phyloP scores from a whole-genome alignment of 164 flowering plant species.

The Pachysandra terminalis region DNA sequence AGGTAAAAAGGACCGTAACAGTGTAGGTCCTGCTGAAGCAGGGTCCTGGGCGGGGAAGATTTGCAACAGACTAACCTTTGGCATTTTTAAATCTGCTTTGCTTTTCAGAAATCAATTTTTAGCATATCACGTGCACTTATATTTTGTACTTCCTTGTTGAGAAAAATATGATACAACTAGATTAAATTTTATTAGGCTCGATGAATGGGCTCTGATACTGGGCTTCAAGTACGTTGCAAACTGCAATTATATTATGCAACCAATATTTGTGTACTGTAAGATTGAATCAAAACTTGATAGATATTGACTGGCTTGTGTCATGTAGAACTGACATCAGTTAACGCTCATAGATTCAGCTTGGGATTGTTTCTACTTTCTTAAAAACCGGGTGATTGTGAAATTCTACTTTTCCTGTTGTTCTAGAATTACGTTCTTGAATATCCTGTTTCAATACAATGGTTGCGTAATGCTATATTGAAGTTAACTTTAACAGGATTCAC shows the following conservation, averaged over 20 bases:
- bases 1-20: too few species aligned
- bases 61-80: too few species aligned
- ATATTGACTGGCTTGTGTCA: too few species aligned
- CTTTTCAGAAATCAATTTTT: too few species aligned
- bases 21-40: too few species aligned
- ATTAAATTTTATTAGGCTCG: too few species aligned
- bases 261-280: neutral
- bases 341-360: neutral
- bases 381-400: neutral
- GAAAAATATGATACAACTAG: too few species aligned
- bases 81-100: too few species aligned
- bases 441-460: neutral
- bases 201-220: neutral
- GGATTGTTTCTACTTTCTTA: neutral
- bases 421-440: neutral
- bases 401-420: neutral
- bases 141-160: neutral
- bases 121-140: too few species aligned
- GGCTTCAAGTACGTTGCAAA: neutral
- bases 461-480: neutral
- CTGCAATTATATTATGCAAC: too few species aligned
- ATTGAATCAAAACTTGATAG: too few species aligned
- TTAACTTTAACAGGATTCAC: conserved; percentile 42
- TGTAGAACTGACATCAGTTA: neutral
- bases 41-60: too few species aligned